Evolutionary conservation across 805 yeast species (phyloP).

Genomic region (Barnettozyma botsteinii): DNA sequence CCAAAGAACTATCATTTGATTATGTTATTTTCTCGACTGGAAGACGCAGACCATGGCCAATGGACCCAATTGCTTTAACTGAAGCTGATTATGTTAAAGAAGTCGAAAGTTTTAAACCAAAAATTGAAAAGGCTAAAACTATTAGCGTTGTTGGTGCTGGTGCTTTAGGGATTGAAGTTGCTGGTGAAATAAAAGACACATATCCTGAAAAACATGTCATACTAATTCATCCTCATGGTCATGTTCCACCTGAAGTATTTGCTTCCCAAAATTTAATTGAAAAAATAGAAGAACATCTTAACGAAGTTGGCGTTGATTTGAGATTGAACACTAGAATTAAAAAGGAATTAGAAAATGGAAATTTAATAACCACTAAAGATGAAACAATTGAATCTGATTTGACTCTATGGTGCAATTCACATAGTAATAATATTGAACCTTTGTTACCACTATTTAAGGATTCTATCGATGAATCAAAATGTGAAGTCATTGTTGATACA

Average conservation of each 20-base stretch:
- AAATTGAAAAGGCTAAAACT: slow-evolving; percentile 30
- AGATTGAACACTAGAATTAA: slow-evolving; percentile 29
- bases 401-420: slow-evolving; percentile 34
- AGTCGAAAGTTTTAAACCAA: slow-evolving; percentile 31
- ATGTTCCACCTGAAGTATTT: slow-evolving; percentile 35
- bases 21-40: slow-evolving; percentile 45
- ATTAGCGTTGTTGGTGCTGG: slow-evolving; percentile 50
- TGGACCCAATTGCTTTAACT: slow-evolving; percentile 42
- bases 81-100: slow-evolving; percentile 34
- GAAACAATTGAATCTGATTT: slow-evolving; percentile 27
- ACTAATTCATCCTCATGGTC: slow-evolving; percentile 37
- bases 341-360: slow-evolving; percentile 22
- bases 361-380: slow-evolving; percentile 23
- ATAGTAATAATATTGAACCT: slow-evolving; percentile 30
- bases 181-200: slow-evolving; percentile 39
- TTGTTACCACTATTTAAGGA: slow-evolving; percentile 21
- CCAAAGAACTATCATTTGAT: slow-evolving; percentile 33
- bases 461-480: slow-evolving; percentile 18
- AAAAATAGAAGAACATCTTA: slow-evolving; percentile 11
- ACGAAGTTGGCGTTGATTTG: slow-evolving; percentile 22
- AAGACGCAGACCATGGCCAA: slow-evolving; percentile 48
- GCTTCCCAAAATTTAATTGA: slow-evolving; percentile 21
- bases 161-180: slow-evolving; percentile 45
- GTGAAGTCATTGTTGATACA: slow-evolving; percentile 25
- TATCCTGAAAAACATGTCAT: slow-evolving; percentile 34